Percentiles rank a stretch among this genome's conserved stretches.
phyloP scores from a whole-genome alignment of 108 stramenopile genomes.

The Pelagomonas calceolata region DNA sequence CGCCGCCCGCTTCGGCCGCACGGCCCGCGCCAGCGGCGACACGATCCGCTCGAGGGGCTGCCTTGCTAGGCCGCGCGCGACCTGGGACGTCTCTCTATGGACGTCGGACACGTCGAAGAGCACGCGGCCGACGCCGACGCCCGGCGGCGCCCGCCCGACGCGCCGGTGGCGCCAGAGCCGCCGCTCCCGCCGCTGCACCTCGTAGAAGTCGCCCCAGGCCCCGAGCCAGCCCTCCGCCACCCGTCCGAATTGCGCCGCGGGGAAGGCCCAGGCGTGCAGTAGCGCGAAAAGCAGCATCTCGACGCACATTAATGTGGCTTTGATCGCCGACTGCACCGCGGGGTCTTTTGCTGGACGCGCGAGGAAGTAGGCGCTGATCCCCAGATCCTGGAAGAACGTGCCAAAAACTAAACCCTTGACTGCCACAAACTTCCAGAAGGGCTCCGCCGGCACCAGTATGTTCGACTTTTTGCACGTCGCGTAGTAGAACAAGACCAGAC shows the following conservation, averaged over 20 bases:
- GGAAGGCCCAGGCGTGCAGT: background rate
- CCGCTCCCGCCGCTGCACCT: background rate
- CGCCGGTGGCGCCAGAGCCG: background rate
- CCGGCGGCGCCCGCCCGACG: background rate
- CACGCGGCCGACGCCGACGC: background rate
- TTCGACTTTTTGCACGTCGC: background rate
- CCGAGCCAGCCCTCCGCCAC: background rate
- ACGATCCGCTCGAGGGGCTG: too few relatives aligned
- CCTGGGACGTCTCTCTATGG: background rate
- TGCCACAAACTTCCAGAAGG: conserved; percentile 8
- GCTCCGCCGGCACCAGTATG: background rate
- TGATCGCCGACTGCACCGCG: background rate
- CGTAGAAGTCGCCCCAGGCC: background rate
- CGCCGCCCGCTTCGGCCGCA: too few relatives aligned
- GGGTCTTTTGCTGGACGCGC: background rate
- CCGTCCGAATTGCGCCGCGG: background rate
- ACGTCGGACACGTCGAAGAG: background rate
- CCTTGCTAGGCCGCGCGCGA: background rate
- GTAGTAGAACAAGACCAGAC: conserved; percentile 9
- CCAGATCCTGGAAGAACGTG: conserved; percentile 7
- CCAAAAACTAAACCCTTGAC: conserved; percentile 10
- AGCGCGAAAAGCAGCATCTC: background rate
- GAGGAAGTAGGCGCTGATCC: background rate
- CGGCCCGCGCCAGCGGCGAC: too few relatives aligned
- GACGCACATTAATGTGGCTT: background rate